Evolutionary conservation across 768 basidiomycete species (phyloP).

Genomic region (Zangia roseola): DNA sequence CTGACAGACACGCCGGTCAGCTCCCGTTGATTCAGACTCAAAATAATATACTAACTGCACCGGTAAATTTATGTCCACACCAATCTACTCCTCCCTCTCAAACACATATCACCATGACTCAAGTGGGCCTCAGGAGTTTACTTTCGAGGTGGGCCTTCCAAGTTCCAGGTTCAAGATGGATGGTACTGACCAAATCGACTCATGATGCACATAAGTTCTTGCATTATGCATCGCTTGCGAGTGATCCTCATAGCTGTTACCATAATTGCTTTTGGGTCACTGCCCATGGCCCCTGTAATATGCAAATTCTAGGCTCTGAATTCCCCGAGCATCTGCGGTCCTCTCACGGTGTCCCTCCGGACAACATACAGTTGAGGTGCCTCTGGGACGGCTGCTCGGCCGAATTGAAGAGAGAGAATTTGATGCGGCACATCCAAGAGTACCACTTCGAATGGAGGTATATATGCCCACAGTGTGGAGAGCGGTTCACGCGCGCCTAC

Average conservation of each 20-base stretch:
- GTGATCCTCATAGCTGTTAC: slow-evolving; percentile 1
- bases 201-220: slow-evolving; percentile 9
- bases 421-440: slow-evolving; percentile 27
- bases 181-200: neutral
- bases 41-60: no score
- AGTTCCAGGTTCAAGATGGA: neutral
- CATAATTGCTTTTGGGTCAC: slow-evolving; percentile 20
- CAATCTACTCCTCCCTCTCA: neutral
- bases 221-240: neutral
- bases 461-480: slow-evolving; percentile 16
- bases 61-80: neutral
- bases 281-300: neutral
- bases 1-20: no score
- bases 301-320: neutral
- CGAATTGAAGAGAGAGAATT: slow-evolving; percentile 29
- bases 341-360: slow-evolving; percentile 18
- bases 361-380: slow-evolving; percentile 5
- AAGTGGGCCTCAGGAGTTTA: neutral
- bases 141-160: slow-evolving; percentile 1
- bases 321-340: slow-evolving; percentile 25
- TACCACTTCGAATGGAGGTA: slow-evolving; percentile 19
- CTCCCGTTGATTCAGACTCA: no score
- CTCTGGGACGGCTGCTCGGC: slow-evolving; percentile 17
- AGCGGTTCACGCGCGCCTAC: slow-evolving; percentile 26
- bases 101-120: slow-evolving; percentile 2